phyloP scores from a whole-genome alignment of 495 filamentous ascomycete species.

The Penicillium macrosclerotiorum region DNA sequence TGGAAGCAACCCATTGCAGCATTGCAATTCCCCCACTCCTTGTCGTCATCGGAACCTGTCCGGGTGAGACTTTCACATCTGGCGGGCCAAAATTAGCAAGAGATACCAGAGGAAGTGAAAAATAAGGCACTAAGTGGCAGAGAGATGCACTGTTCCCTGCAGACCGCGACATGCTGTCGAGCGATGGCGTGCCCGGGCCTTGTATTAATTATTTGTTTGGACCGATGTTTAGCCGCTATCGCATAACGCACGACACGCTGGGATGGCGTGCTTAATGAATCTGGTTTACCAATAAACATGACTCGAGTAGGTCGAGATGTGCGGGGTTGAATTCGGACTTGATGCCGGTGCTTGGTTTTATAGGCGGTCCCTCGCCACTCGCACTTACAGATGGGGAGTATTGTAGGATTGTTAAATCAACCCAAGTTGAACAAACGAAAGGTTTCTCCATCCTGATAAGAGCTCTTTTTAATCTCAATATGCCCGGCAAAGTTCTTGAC shows the following conservation, averaged over 20 bases:
- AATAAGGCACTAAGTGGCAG: background rate
- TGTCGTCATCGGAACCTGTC: slow-evolving; percentile 20
- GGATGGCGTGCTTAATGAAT: slow-evolving; percentile 44
- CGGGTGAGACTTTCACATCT: background rate
- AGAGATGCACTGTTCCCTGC: background rate
- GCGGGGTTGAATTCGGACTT: slow-evolving; percentile 10
- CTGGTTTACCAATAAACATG: slow-evolving; percentile 4
- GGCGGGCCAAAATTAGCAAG: background rate
- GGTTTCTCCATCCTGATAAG: too few species aligned
- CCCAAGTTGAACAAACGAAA: background rate
- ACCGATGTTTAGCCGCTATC: slow-evolving; percentile 12
- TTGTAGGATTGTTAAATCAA: background rate
- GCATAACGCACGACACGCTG: slow-evolving; percentile 17
- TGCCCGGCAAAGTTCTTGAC: slow-evolving; percentile 44
- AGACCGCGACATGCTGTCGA: slow-evolving; percentile 10
- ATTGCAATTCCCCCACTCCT: slow-evolving; percentile 17
- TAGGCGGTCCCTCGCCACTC: background rate
- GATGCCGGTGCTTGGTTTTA: background rate
- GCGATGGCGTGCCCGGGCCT: slow-evolving; percentile 27
- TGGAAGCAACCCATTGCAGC: too few species aligned
- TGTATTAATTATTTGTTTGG: slow-evolving; percentile 1
- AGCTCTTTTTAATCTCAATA: slow-evolving; percentile 22
- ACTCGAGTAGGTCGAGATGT: slow-evolving; percentile 1
- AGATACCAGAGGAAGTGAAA: background rate
- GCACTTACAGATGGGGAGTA: background rate